Evolutionary conservation across 2,329 filamentous ascomycete species (phyloP), one percentile per base, ranked within the genome.

Genomic region (Aspergillus aculeatus): DNA sequence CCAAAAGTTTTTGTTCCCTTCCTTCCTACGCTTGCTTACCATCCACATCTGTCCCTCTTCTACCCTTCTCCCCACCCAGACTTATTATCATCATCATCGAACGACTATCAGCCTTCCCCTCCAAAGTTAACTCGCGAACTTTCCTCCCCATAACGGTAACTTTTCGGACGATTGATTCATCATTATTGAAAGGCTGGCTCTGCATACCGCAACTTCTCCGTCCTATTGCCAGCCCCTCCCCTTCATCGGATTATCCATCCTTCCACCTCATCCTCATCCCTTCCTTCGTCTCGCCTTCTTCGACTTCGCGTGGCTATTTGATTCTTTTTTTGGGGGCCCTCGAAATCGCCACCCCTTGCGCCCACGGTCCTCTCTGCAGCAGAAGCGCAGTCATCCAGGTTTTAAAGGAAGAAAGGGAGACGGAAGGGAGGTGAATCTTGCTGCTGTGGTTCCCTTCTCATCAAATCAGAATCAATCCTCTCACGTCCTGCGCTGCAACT

Each of bases 171-270:
- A 66, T 64, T 65, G 62, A 59, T 49, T 60, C 26, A 47, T 48
- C 41, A 55, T 59, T 61, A 63, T 56, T 59, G 62, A 66, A 58
- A 60, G 41, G 48, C 60, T 53, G 57, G 50, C 60, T 61, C 62
- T 66, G 64, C 65, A 68, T 68, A 68, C 66, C 66, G 66, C 65
- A 68, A 68, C 63, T 68, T 68, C 26, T 29, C 59, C 60, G 60
- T 54, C 58, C 57, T 58, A 62, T 57, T 61, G 56, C 53, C 60
- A 64, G 58, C 54, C 58, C 58, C 58, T 52, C 50, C 41, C 32
- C 41, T 57, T 52, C 54, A 47, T 62, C 57, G 53, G 57, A 59
- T 59, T 35, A 41, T 56, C 56, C 56, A 41, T 58, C 56, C 58
- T 54, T 57, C 56, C 56, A 52, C 57, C 49, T 49, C 51, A 35